A percentile compares a stretch with the other conserved stretches of the same genome.
Evolutionary conservation across 2,329 filamentous ascomycete genomes (phyloP).

Genomic region (Trichophyton verrucosum): DNA sequence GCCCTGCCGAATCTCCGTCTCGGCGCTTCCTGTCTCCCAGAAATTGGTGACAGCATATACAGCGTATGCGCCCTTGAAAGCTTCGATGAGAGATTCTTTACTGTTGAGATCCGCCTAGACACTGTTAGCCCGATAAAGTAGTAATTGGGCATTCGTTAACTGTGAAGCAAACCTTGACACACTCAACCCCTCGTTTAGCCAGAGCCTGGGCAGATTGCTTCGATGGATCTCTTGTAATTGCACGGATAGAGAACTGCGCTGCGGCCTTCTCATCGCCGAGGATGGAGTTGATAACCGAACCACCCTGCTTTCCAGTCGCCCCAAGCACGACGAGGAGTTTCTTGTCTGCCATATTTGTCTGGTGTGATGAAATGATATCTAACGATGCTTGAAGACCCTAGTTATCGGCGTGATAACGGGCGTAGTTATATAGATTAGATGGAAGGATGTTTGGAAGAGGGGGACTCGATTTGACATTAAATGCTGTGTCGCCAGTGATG

Average conservation of each 20-base stretch:
- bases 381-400: neutral
- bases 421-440: neutral
- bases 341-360: neutral
- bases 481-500: neutral
- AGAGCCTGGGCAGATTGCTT: slow-evolving; percentile 22
- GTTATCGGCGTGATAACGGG: neutral
- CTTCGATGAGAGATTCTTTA: slow-evolving; percentile 28
- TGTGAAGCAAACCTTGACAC: slow-evolving; percentile 18
- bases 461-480: neutral
- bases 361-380: neutral
- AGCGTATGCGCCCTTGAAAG: slow-evolving; percentile 26
- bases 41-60: slow-evolving; percentile 40
- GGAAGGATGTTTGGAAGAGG: neutral
- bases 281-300: slow-evolving; percentile 36
- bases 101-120: slow-evolving; percentile 33
- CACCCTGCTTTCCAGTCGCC: slow-evolving; percentile 42
- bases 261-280: slow-evolving; percentile 37
- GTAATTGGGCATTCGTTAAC: slow-evolving; percentile 22
- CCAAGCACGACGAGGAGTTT: slow-evolving; percentile 37
- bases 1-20: slow-evolving; percentile 27
- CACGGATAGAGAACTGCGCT: slow-evolving; percentile 38
- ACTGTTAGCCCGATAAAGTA: neutral
- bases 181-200: slow-evolving; percentile 22
- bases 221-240: slow-evolving; percentile 37
- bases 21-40: slow-evolving; percentile 28